phyloP scores from a whole-genome alignment of 2,329 filamentous ascomycete species.

The Aspergillus fijiensis region DNA sequence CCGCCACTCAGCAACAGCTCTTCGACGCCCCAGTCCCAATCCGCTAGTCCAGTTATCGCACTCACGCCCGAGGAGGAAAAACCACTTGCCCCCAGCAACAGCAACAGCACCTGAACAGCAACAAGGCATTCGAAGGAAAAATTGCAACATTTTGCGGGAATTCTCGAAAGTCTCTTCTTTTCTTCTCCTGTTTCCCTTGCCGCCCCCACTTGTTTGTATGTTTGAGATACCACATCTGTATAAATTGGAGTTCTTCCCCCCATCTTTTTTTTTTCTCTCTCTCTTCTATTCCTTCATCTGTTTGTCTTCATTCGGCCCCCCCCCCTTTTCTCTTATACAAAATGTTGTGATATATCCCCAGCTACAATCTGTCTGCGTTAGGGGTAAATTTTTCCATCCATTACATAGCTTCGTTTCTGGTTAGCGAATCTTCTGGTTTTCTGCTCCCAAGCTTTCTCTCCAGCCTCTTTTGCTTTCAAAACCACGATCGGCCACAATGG shows the following conservation, averaged over 20 bases:
- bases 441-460: too few relatives aligned
- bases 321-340: too few relatives aligned
- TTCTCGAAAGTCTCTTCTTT: neutral
- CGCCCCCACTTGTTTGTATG: neutral
- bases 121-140: too few relatives aligned
- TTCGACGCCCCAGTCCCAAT: constrained; percentile 19
- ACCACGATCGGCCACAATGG: too few relatives aligned
- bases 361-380: too few relatives aligned
- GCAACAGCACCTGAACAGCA: neutral
- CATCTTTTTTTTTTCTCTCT: neutral
- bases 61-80: constrained; percentile 21
- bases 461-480: too few relatives aligned
- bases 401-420: too few relatives aligned
- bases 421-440: too few relatives aligned
- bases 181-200: neutral
- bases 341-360: neutral
- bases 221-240: neutral
- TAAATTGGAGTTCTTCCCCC: neutral
- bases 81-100: neutral
- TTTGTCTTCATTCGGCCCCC: neutral
- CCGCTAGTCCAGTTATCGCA: constrained; percentile 7
- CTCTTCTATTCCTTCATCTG: neutral
- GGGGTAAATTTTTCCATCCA: too few relatives aligned
- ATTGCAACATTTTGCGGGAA: neutral
- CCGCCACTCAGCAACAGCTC: constrained; percentile 13